Base-by-base conservation (phyloP, 2,329 filamentous ascomycete genomes). In the Dothidotthia symphoricarpi region DNA sequence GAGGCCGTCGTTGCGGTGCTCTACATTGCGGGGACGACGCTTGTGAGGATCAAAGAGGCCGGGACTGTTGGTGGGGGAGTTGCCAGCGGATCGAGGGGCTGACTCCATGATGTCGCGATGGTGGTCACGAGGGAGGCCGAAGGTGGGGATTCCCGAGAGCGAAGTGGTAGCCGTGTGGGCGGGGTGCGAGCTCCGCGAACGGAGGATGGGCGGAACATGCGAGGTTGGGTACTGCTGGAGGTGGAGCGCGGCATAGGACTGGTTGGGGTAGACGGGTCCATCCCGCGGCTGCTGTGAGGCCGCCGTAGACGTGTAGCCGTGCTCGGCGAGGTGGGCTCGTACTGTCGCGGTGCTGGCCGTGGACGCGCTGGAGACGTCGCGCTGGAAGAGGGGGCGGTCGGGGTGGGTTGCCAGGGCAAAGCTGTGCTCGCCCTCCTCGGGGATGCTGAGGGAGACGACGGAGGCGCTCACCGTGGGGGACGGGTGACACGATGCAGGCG, bases 211-310 rank as follows among this genome's bases (percentile, higher is more conserved):
- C 2, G 68, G 67, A 16, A 61, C 51, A 29, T 68, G 49, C 6
- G 54, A 41, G 12, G 57, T 54, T n/a, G 62, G 56, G 31, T 71
- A 67, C 39, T 74, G 70, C 54, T 75, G 73, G 34, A 59, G 61
- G 33, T 74, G 72, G 22, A 75, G 61, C 2, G 72, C 72, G 31
- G 72, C 67, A 54, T 73, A 73, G 13, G 72, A 68, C 58, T 76
- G 73, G 49, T 75, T 73, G 30, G 73, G 73, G 47, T 69, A 75
- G 40, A 63, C 53, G 14, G 67, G 68, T 17, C 66, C 61, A 51
- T 66, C 59, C 25, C 52, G 52, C 22, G 47, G 48, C 30, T 45
- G 51, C 24, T 38, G 49, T 13, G 47, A 43, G 15, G 45, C 52
- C n/a, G 40, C 31, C 14, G 39, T 49, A 35, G 39, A 47, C 27